Evolutionary conservation across 768 basidiomycete genomes (phyloP).

Genomic region (Suillus cothurnatus): DNA sequence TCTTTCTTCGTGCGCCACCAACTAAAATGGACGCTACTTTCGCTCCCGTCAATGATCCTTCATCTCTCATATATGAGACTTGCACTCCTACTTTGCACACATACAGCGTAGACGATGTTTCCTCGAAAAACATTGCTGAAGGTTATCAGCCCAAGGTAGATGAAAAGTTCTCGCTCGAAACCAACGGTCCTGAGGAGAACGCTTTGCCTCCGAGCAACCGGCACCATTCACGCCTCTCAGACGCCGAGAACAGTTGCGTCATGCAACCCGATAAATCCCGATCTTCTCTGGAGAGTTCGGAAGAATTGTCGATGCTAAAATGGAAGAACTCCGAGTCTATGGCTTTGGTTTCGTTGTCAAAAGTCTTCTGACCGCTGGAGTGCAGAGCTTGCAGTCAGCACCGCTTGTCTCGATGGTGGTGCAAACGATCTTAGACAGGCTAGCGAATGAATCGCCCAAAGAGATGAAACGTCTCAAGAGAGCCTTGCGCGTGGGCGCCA

Average conservation of each 20-base stretch:
- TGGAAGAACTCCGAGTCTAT: neutral
- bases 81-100: constrained; percentile 3
- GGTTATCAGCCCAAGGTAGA: neutral
- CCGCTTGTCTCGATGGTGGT: constrained; percentile 8
- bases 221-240: constrained; percentile 8
- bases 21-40: constrained; percentile 16
- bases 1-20: constrained; percentile 19
- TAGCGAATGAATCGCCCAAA: constrained; percentile 3
- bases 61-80: constrained; percentile 5
- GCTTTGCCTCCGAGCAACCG: neutral
- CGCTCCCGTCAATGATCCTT: constrained; percentile 7
- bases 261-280: neutral
- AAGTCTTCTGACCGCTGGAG: constrained; percentile 10
- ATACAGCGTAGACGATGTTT: neutral
- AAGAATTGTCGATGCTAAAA: constrained; percentile 8
- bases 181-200: neutral
- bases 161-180: neutral
- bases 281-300: constrained; percentile 15
- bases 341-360: constrained; percentile 10
- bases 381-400: constrained; percentile 8
- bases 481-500: constrained; percentile 8
- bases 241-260: constrained; percentile 11
- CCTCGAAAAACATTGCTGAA: neutral
- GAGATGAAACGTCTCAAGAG: constrained; percentile 9
- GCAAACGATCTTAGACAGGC: constrained; percentile 6